Percentiles rank a stretch among this genome's conserved stretches.
Evolutionary conservation across 352 stramenopile species (phyloP).

Genomic region (Pythium utonaiense): DNA sequence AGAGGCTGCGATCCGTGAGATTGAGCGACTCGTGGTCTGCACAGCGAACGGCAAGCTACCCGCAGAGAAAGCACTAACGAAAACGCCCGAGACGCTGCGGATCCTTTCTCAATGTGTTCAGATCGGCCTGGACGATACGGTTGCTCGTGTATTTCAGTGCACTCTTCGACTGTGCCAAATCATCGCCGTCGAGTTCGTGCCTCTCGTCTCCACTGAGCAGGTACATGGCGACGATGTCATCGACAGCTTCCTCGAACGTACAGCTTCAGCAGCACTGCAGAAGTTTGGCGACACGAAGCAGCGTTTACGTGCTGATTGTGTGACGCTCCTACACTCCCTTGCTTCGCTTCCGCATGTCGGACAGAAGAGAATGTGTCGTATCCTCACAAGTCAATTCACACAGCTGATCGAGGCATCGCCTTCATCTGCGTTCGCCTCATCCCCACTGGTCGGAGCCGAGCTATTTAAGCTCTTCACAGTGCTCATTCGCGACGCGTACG

Average conservation of each 20-base stretch:
- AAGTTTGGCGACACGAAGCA: constrained; percentile 81
- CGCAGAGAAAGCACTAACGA: constrained; percentile 43
- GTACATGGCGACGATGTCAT: constrained; percentile 34
- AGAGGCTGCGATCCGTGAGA: constrained; percentile 67
- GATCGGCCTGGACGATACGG: constrained; percentile 68
- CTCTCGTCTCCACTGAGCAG: constrained; percentile 31
- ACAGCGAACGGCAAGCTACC: constrained; percentile 42
- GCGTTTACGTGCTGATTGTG: constrained; percentile 62
- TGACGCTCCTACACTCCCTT: constrained; percentile 64
- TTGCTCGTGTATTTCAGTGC: constrained; percentile 78
- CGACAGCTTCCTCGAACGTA: constrained; percentile 59
- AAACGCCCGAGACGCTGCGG: constrained; percentile 52
- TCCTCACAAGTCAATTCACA: constrained; percentile 59
- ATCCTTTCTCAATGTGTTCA: constrained; percentile 60
- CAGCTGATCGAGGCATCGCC: constrained; percentile 29
- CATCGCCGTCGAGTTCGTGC: constrained; percentile 67
- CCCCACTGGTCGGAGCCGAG: constrained; percentile 50
- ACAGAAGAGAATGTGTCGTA: constrained; percentile 54
- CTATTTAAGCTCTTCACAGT: constrained; percentile 62
- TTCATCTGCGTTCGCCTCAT: constrained; percentile 32
- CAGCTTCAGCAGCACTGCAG: constrained; percentile 56
- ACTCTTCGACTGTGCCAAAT: constrained; percentile 68
- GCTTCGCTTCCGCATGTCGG: constrained; percentile 54
- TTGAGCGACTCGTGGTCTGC: constrained; percentile 63
- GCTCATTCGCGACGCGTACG: constrained; percentile 38